Evolutionary conservation across 495 filamentous ascomycete genomes (phyloP), one percentile per base, ranked within the genome.

Genomic region (Letharia columbiana): DNA sequence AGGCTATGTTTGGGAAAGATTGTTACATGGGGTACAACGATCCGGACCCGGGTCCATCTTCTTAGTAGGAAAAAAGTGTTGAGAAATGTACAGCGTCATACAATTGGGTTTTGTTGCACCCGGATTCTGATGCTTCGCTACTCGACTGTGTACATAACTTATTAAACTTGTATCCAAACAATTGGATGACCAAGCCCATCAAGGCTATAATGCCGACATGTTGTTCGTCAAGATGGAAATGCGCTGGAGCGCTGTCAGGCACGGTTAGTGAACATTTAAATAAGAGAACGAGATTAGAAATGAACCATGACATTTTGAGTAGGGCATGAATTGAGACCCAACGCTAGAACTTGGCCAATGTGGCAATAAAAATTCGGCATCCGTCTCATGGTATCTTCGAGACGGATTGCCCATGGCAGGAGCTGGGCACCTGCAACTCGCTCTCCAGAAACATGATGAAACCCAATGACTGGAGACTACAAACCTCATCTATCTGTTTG

Each of bases 11-110:
- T 18, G 50, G 9, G 50, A 56, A 35, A 0, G 5, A 35, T 4
- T 56, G 52, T 35, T 56, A 56, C 15, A 56, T 56, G 52, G 52
- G 52, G 4, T 56, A 35, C 31, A 56, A 56, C 8, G 52, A 56
- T 35, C 52, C 52, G 18, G 52, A 18, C 10, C 6, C 50, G 12
- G 50, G 33, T 33, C 4, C 50, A 54, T 31, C 50, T 2, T 31
- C 52, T 35, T 10, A 33, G 17, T 56, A 35, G 52, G 52, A 2
- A 56, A 5, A 6, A 35, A 56, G 3, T 7, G 1, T 37, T 35
- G 31, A 7, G 31, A 10, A 49, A 49, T 49, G 20, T 49, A 56
- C 13, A 8, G 35, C 7, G 12, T 15, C 13, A 56, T 35, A 9
- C 11, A 35, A 13, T 13, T 0, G 52, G 7, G 11, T 18, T 35